These are phyloP conservation scores for Potentilla sterilis DNA, from an alignment of 306 rosid species.

Conservation along the genomic window DNA sequence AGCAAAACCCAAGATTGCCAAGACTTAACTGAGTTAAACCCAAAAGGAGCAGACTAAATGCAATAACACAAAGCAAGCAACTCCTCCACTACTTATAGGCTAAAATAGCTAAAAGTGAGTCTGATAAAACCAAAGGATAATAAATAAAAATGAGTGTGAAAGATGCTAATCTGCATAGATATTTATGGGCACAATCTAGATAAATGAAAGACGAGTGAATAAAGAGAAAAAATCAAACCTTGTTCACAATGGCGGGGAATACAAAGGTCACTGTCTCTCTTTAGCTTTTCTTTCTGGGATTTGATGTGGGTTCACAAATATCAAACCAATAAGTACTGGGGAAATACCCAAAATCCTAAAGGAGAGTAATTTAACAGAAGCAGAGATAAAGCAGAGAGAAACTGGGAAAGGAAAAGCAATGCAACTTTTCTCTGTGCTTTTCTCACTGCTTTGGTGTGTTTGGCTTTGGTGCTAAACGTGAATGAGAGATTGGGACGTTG, in stretches of 20 bases:
- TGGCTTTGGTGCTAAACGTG: background rate
- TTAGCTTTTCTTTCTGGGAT: slow-evolving; percentile 26
- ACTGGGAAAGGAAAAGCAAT: slow-evolving; percentile 7
- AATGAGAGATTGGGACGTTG: background rate
- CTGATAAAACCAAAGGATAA: slow-evolving; percentile 52
- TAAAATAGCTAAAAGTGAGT: slow-evolving; percentile 1
- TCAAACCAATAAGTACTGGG: slow-evolving; percentile 5
- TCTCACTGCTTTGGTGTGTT: background rate
- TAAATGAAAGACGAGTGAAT: background rate
- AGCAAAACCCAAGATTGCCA: slow-evolving; percentile 35
- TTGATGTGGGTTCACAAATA: slow-evolving; percentile 15
- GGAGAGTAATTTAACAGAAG: slow-evolving; percentile 1
- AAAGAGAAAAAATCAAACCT: slow-evolving; percentile 38
- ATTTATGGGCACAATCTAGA: background rate
- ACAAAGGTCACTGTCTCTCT: slow-evolving; percentile 25
- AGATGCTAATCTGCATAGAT: slow-evolving; percentile 15
- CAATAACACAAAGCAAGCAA: slow-evolving; percentile 17
- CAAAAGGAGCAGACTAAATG: slow-evolving; percentile 22
- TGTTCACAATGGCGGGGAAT: slow-evolving; percentile 68
- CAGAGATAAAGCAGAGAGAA: background rate
- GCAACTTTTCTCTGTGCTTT: slow-evolving; percentile 10
- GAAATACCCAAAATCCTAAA: slow-evolving; percentile 13
- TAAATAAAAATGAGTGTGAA: slow-evolving; percentile 1
- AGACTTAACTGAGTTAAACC: slow-evolving; percentile 13
- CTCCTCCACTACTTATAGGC: slow-evolving; percentile 16